phyloP scores from a whole-genome alignment of 805 yeast genomes.

The Candida boleticola region DNA sequence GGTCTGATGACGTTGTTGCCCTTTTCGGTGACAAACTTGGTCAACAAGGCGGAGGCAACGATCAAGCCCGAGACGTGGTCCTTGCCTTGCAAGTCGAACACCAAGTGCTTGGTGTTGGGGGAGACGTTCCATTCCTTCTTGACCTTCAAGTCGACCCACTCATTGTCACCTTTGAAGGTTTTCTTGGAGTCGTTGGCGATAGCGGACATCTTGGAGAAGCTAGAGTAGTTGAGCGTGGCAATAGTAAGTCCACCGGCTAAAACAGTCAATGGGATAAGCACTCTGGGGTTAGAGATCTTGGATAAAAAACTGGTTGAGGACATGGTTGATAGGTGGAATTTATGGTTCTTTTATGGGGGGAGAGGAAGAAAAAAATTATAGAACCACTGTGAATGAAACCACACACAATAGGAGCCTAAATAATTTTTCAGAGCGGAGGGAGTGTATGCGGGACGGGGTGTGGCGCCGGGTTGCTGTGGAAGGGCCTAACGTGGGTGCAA shows the following conservation, averaged over 20 bases:
- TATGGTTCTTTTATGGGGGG: background rate
- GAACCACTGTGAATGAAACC: background rate
- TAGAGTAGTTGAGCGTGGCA: constrained; percentile 24
- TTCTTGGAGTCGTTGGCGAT: constrained; percentile 35
- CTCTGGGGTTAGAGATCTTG: constrained; percentile 24
- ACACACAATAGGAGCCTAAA: background rate
- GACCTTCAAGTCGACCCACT: constrained; percentile 71
- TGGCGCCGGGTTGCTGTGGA: background rate
- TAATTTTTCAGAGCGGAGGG: background rate
- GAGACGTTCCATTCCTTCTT: constrained; percentile 50
- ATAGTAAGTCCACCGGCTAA: constrained; percentile 34
- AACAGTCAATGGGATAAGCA: constrained; percentile 29
- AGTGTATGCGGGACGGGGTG: too few relatives aligned
- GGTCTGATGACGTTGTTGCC: constrained; percentile 88
- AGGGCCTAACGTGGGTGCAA: too few relatives aligned
- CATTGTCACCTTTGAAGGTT: constrained; percentile 60
- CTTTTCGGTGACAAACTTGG: constrained; percentile 79
- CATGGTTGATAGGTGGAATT: constrained; percentile 12
- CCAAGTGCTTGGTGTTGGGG: constrained; percentile 63
- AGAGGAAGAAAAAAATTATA: background rate
- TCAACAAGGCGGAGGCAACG: constrained; percentile 75
- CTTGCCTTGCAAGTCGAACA: constrained; percentile 63
- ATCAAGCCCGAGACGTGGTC: constrained; percentile 74
- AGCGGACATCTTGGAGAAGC: constrained; percentile 10
- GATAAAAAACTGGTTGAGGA: constrained; percentile 20